Base-by-base conservation (phyloP, 352 stramenopile species). In the Phytophthora nicotianae region DNA sequence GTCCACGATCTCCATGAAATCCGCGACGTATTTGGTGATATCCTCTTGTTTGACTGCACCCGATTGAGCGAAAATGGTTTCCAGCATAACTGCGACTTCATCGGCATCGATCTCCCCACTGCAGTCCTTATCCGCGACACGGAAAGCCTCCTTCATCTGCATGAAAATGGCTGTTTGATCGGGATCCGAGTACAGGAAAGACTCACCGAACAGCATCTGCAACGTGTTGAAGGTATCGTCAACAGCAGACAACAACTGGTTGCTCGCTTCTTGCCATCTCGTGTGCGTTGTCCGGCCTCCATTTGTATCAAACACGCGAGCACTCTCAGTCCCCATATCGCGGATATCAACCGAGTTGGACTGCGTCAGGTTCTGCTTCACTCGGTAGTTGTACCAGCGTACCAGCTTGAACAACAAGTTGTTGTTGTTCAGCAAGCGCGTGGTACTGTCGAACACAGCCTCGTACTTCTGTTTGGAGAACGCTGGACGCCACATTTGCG, bases 81-180 rank as follows among this genome's bases (percentile, higher is more conserved):
- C 75, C 3, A 94, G 67, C 83, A 94, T 90, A 19, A 82, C 68
- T 0, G 77, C 76, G 8, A 94, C 86, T 60, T 94, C 86, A 26
- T 91, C 81, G 0, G 81, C 82, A 29, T 94, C 80, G 29, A 93
- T 90, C 50, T 94, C 86, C 6, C 86, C 86, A 29, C 82, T 92
- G 61, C 86, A 89, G 37, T 94, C 86, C 52, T 79, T 88, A 59
- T 94, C 86, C 0, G 83, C 86, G 0, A 90, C 55, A 11, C 86
- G 79, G 62, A 94, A 94, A 0, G 86, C 86, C 50, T 94, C 83
- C 52, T 94, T 94, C 74, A 94, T 94, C 58, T 94, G 86, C 86
- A 94, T 91, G 59, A 93, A 94, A 50, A 94, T 67, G 11, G 86
- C 86, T 0, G 86, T 94, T 45, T 94, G 80, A 19, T 94, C 86